Percentiles rank a stretch among this genome's conserved stretches.
phyloP scores from a whole-genome alignment of 2,329 filamentous ascomycete species.

The Pyricularia sp. region DNA sequence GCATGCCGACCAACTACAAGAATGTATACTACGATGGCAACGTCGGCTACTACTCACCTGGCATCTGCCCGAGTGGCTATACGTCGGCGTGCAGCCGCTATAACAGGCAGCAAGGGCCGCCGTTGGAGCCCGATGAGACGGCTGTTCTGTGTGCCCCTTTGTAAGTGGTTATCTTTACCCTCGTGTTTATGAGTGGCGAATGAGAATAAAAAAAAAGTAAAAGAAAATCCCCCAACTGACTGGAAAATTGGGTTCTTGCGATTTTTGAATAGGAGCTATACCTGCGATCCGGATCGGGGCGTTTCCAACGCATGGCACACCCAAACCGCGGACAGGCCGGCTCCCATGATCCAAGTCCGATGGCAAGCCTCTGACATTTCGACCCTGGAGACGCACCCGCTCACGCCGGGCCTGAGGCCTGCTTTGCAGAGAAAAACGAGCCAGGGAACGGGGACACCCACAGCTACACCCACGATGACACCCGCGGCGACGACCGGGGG shows the following conservation, averaged over 20 bases:
- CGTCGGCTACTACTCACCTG: slow-evolving; percentile 24
- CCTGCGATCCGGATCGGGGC: background rate
- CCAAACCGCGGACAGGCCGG: background rate
- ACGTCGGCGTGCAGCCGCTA: slow-evolving; percentile 17
- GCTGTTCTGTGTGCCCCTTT: slow-evolving; percentile 20
- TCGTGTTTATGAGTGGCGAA: background rate
- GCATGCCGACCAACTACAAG: slow-evolving; percentile 9
- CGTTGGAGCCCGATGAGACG: slow-evolving; percentile 20
- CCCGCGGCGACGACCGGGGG: background rate
- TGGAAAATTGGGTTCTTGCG: background rate
- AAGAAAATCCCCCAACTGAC: too few relatives aligned
- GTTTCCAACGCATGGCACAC: background rate
- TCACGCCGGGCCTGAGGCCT: background rate
- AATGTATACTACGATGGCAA: slow-evolving; percentile 17
- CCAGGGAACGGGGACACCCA: background rate
- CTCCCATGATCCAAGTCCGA: slow-evolving; percentile 4
- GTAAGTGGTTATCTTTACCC: background rate
- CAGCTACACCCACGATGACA: background rate
- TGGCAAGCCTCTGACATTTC: slow-evolving; percentile 3
- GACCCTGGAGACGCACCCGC: slow-evolving; percentile 3
- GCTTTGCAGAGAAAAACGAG: too few relatives aligned
- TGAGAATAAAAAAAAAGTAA: background rate
- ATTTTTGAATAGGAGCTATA: background rate
- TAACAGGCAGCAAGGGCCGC: slow-evolving; percentile 13
- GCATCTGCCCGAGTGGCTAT: slow-evolving; percentile 24